Evolutionary conservation across 2,329 filamentous ascomycete species (phyloP).

Genomic region (Leptographium lundbergii): DNA sequence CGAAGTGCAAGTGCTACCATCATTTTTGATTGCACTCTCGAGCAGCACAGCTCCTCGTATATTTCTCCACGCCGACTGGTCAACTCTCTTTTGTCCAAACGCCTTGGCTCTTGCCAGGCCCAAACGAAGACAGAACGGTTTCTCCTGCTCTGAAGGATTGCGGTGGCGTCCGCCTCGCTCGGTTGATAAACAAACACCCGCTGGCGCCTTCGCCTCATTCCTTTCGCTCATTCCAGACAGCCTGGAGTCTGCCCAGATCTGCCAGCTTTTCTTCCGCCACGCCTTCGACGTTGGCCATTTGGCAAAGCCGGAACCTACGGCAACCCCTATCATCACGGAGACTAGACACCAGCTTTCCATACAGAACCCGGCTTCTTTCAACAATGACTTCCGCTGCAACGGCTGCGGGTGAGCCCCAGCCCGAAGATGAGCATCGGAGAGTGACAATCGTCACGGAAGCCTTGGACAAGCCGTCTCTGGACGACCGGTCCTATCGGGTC

Average conservation of each 20-base stretch:
- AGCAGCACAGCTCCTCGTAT: background rate
- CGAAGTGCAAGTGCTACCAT: background rate
- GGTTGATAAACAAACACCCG: background rate
- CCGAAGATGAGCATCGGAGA: background rate
- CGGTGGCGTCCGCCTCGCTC: background rate
- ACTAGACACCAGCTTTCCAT: too few species aligned
- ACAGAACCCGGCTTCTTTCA: background rate
- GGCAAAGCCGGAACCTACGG: background rate
- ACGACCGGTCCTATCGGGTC: slow-evolving; percentile 80
- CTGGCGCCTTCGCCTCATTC: background rate
- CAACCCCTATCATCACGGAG: background rate
- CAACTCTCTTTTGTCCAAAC: background rate
- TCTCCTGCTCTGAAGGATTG: background rate
- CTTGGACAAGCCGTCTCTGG: slow-evolving; percentile 71
- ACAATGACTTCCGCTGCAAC: background rate
- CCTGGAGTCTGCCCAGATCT: background rate
- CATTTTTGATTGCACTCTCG: background rate
- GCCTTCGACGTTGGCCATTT: background rate
- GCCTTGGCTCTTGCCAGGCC: background rate
- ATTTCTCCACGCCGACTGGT: background rate
- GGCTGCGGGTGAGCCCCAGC: background rate
- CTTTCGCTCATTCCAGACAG: background rate
- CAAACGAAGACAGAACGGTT: background rate
- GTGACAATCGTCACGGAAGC: slow-evolving; percentile 47
- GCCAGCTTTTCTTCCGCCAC: background rate